Conservation (phyloP, 208 protist species). For the Endotrypanum monterogeii region DNA sequence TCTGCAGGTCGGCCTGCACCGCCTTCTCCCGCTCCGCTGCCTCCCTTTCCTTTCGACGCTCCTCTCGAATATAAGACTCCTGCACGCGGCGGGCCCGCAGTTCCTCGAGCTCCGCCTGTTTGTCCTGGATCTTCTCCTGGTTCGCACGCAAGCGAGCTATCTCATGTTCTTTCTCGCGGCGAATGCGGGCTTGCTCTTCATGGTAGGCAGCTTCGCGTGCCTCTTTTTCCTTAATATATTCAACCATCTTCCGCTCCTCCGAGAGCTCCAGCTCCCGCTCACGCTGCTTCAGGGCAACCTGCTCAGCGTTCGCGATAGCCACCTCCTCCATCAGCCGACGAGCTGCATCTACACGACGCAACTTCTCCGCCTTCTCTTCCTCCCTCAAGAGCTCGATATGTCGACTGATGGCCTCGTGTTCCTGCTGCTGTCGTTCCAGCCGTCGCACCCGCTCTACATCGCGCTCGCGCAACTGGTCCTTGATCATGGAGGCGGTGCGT, state of each 20-base stretch:
- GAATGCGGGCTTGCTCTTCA: slow-evolving; percentile 85
- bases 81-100: slow-evolving; percentile 90
- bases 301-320: slow-evolving; percentile 92
- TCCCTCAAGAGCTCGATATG: slow-evolving; percentile 90
- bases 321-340: slow-evolving; percentile 91
- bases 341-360: slow-evolving; percentile 75
- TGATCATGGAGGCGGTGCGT: slow-evolving; percentile 83
- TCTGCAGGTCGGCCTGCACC: slow-evolving; percentile 77
- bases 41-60: slow-evolving; percentile 81
- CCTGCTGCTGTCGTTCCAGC: slow-evolving; percentile 90
- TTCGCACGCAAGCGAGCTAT: slow-evolving; percentile 83
- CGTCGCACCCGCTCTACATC: slow-evolving; percentile 88
- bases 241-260: slow-evolving; percentile 88
- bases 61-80: slow-evolving; percentile 85
- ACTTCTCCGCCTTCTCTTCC: slow-evolving; percentile 87
- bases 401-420: slow-evolving; percentile 92
- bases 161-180: slow-evolving; percentile 90
- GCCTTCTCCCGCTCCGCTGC: slow-evolving; percentile 50
- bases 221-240: slow-evolving; percentile 89
- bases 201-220: slow-evolving; percentile 81
- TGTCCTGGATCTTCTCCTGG: slow-evolving; percentile 92
- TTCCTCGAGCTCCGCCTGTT: slow-evolving; percentile 91
- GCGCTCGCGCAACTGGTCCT: slow-evolving; percentile 89
- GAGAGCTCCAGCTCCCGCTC: slow-evolving; percentile 75
- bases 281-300: slow-evolving; percentile 89